A percentile compares a stretch with the other conserved stretches of the same genome.
Evolutionary conservation across 768 basidiomycete genomes (phyloP).

Genomic region (Ramaria sp.): DNA sequence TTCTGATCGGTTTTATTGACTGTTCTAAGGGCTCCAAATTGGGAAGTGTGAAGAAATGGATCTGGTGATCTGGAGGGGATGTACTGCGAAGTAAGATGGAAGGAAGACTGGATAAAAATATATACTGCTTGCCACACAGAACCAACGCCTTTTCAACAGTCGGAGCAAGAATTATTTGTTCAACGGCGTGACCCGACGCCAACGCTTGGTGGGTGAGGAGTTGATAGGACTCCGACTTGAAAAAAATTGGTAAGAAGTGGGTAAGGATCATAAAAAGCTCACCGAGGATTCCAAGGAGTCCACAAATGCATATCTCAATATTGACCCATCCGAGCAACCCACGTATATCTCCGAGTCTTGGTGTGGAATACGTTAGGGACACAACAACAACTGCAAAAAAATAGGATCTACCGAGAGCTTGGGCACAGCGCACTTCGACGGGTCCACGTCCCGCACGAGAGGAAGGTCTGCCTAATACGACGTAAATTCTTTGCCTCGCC

Average conservation of each 20-base stretch:
- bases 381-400: slow-evolving; percentile 1
- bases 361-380: not conserved
- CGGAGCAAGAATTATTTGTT: slow-evolving; percentile 71
- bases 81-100: not conserved
- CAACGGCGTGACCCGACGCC: slow-evolving; percentile 59
- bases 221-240: slow-evolving; percentile 43
- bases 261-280: slow-evolving; percentile 14
- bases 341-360: slow-evolving; percentile 78
- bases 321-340: slow-evolving; percentile 75
- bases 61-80: slow-evolving; percentile 37
- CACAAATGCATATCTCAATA: slow-evolving; percentile 69
- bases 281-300: slow-evolving; percentile 42
- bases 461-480: slow-evolving; percentile 9
- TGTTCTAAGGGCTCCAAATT: slow-evolving; percentile 51
- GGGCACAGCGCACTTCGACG: slow-evolving; percentile 29
- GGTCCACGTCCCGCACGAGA: slow-evolving; percentile 13
- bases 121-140: slow-evolving; percentile 48
- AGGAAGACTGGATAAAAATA: not conserved
- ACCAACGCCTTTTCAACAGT: slow-evolving; percentile 66
- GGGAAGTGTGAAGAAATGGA: slow-evolving; percentile 76
- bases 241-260: slow-evolving; percentile 17
- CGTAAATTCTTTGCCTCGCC: not conserved
- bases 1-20: slow-evolving; percentile 64
- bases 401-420: slow-evolving; percentile 41
- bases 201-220: slow-evolving; percentile 60